Evolutionary conservation across 2,329 filamentous ascomycete genomes (phyloP), one percentile per base, ranked within the genome.

Genomic region (Canariomyces notabilis): DNA sequence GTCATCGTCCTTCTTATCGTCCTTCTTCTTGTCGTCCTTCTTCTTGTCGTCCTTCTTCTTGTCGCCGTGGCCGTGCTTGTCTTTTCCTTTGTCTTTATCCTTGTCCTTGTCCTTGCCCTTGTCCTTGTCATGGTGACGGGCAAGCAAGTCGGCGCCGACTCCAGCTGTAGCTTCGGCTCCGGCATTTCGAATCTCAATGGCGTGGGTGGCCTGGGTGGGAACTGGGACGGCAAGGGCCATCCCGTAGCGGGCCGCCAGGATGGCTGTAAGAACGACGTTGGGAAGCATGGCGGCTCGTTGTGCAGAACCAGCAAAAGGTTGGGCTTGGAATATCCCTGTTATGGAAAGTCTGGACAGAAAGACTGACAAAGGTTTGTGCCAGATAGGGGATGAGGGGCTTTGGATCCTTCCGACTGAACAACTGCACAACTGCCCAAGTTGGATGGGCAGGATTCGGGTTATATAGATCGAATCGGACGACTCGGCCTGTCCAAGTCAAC

Each of bases 201-300:
- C 41, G 26, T 20, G n/a, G 35, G 23, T 26, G 32, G 35, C 34
- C 32, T 35, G 15, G n/a, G n/a, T n/a, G 31, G 43, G 47, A 14
- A 49, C 26, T 37, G 47, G 47, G 6, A 49, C 38, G 37, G 47
- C 42, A 34, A 46, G 42, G 15, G 42, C 42, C 32, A 42, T 42
- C 14, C 46, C 47, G 47, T 42, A 46, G 37, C 42, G 37, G 19
- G 26, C 43, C 19, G 42, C 47, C 14, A 49, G 38, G 47, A 49
- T 33, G 22, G 47, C 47, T 18, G 47, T 49, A 42, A 49, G 37
- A 38, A 49, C 46, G 34, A 49, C 33, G 33, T 49, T 49, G 41
- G 46, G 42, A 44, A 49, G 46, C 46, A 49, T 49, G 5, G 19
- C 21, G 38, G 21, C 14, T n/a, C 16, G n/a, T n/a, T n/a, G n/a